These are phyloP conservation scores for Byssothecium circinans DNA, from an alignment of 2,329 filamentous ascomycete species.

Conservation along the genomic window DNA sequence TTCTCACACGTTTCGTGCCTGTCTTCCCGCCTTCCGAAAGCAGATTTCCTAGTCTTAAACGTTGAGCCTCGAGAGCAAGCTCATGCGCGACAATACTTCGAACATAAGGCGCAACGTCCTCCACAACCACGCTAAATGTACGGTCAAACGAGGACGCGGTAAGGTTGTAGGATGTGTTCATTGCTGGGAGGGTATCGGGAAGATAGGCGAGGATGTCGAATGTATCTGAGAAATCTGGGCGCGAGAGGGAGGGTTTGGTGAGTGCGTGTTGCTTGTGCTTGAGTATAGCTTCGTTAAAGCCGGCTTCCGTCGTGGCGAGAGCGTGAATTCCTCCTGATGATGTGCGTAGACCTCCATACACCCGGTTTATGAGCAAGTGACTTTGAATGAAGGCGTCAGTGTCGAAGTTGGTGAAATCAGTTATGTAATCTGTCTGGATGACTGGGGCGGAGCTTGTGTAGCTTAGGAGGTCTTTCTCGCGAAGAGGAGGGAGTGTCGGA, in stretches of 20 bases:
- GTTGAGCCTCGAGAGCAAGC: slow-evolving; percentile 67
- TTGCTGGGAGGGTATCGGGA: slow-evolving; percentile 30
- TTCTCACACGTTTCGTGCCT: slow-evolving; percentile 62
- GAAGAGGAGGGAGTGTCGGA: slow-evolving; percentile 61
- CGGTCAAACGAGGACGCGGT: slow-evolving; percentile 78
- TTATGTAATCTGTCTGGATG: slow-evolving; percentile 54
- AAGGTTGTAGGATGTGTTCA: slow-evolving; percentile 49
- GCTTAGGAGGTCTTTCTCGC: slow-evolving; percentile 55
- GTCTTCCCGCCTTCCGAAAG: slow-evolving; percentile 59
- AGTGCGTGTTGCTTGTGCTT: slow-evolving; percentile 23
- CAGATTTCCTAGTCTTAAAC: slow-evolving; percentile 63
- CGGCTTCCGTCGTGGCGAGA: slow-evolving; percentile 14
- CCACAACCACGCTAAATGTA: slow-evolving; percentile 63
- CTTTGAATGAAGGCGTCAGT: slow-evolving; percentile 35
- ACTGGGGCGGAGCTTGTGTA: slow-evolving; percentile 58
- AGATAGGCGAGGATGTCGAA: slow-evolving; percentile 56
- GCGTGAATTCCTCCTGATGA: slow-evolving; percentile 3
- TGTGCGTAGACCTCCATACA: slow-evolving; percentile 6
- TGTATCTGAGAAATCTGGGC: slow-evolving; percentile 48
- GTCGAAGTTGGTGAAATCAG: slow-evolving; percentile 50
- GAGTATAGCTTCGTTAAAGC: slow-evolving; percentile 33
- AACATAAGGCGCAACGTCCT: slow-evolving; percentile 89
- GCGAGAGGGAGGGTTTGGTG: slow-evolving; percentile 28
- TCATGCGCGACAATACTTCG: slow-evolving; percentile 82
- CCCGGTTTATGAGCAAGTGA: slow-evolving; percentile 22